Base-by-base conservation (phyloP, 179 eudicot species). In the Beta macrorhiza region DNA sequence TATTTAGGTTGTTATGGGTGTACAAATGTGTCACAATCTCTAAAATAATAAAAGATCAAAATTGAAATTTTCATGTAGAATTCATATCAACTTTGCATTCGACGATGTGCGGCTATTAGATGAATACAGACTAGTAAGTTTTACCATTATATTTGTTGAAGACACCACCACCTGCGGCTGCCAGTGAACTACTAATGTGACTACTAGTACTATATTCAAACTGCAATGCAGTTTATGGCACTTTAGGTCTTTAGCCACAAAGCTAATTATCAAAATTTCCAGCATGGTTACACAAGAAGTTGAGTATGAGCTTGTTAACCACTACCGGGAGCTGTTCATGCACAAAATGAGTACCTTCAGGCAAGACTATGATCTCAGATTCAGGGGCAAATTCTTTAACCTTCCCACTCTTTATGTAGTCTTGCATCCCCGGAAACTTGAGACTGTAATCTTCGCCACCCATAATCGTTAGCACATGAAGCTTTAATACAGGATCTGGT, bases 311-410 rank as follows among this genome's bases (percentile, higher is more conserved):
- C 79, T 83, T 62, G 78, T 91, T 91, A 67, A 93, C 88, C 63
- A 80, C 82, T 62, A 88, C 81, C 14, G 95, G 95, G 58, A 87
- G 84, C 44, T 93, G 97, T 81, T 93, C 97, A 15, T 90, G 92
- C 67, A 85, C 86, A 65, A 93, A 93, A 85, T 93, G 97, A 72
- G 82, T 82, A 55, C 93, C 95, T 78, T 91, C 89, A 0, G 93
- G 90, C 79, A 92, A 25, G 75, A 62, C 89, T n/a, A 52, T 56
- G 1, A 87, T 80, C 80, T 88, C 90, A 85, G 83, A 83, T 75
- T 88, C 58, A 2, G 77, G 92, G 2, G 84, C 88, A 71, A 78
- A 83, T 25, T 61, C 44, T 69, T 91, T 88, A 77, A 77, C 83
- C 80, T 80, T 74, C 29, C 87, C 91, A n/a, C 87, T 89, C 58